Evolutionary conservation across 2,329 filamentous ascomycete species (phyloP).

Genomic region (Venturia effusa): DNA sequence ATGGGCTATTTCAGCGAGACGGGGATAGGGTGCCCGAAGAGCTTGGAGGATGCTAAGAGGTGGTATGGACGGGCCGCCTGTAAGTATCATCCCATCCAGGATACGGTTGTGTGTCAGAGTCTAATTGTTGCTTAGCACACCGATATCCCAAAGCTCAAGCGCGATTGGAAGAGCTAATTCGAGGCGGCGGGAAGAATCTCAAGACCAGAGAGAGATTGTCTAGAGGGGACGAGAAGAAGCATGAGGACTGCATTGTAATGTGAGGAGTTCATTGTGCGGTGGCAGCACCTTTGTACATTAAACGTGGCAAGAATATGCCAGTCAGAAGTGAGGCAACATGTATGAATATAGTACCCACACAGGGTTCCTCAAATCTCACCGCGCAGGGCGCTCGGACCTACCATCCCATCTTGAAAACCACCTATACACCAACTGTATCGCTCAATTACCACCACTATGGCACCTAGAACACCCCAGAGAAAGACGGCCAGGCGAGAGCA

Average conservation of each 20-base stretch:
- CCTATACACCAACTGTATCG: too few relatives aligned
- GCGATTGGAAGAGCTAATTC: conserved; percentile 83
- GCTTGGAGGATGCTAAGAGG: conserved; percentile 87
- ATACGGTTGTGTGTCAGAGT: not conserved
- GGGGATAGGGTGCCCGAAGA: conserved; percentile 77
- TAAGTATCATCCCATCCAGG: conserved; percentile 41
- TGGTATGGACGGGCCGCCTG: conserved; percentile 98
- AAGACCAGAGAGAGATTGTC: conserved; percentile 29
- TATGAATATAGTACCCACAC: conserved; percentile 2
- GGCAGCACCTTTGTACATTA: not conserved
- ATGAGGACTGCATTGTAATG: conserved; percentile 12
- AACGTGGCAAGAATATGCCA: not conserved
- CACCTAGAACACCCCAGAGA: too few relatives aligned
- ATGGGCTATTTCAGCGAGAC: conserved; percentile 98
- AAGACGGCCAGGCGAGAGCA: too few relatives aligned
- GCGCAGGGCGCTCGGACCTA: too few relatives aligned
- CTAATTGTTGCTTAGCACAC: conserved; percentile 52
- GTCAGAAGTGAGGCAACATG: not conserved
- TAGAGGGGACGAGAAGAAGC: conserved; percentile 9
- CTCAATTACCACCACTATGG: too few relatives aligned
- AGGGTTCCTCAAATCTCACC: too few relatives aligned
- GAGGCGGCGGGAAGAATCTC: conserved; percentile 59
- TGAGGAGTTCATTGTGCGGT: not conserved
- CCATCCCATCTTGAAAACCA: too few relatives aligned
- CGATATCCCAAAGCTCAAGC: conserved; percentile 90